Conservation (phyloP, 768 basidiomycete genomes). For the Boletus reticuloceps region DNA sequence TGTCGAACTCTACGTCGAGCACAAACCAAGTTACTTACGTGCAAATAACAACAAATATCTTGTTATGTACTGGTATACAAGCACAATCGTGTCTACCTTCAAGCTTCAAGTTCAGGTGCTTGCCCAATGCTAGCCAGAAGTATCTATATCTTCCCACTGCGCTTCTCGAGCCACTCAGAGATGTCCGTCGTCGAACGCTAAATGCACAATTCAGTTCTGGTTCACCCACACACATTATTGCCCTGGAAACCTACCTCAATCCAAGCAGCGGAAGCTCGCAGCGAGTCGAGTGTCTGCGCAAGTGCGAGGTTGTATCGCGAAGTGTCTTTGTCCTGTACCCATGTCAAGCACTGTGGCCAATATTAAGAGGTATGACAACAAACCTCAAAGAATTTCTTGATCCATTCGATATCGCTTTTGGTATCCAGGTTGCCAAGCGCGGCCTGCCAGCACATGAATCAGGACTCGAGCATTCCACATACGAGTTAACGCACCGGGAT, state of each 20-base stretch:
- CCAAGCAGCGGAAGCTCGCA: slow-evolving; percentile 59
- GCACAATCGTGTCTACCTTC: too few relatives aligned
- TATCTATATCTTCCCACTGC: background rate
- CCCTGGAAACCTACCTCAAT: slow-evolving; percentile 49
- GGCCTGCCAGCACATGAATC: slow-evolving; percentile 26
- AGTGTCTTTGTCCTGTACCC: slow-evolving; percentile 56
- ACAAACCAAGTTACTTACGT: background rate
- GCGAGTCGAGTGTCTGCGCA: slow-evolving; percentile 65
- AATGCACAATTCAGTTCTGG: background rate
- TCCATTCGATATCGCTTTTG: slow-evolving; percentile 59
- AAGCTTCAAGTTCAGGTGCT: too few relatives aligned
- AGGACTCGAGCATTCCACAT: background rate
- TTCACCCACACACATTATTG: background rate
- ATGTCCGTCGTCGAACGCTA: slow-evolving; percentile 63
- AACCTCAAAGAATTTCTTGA: slow-evolving; percentile 76
- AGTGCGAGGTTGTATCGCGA: slow-evolving; percentile 66
- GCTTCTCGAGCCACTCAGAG: slow-evolving; percentile 45
- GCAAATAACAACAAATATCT: slow-evolving; percentile 6
- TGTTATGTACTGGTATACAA: too few relatives aligned
- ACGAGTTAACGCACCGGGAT: slow-evolving; percentile 43
- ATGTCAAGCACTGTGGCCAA: background rate
- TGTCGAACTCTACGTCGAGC: background rate
- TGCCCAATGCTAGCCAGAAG: too few relatives aligned
- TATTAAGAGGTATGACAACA: slow-evolving; percentile 7
- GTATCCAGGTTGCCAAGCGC: slow-evolving; percentile 54